A percentile compares a stretch with the other conserved stretches of the same genome.
Conservation (phyloP, 106 monocot species). For the Dendrobium nobile region DNA sequence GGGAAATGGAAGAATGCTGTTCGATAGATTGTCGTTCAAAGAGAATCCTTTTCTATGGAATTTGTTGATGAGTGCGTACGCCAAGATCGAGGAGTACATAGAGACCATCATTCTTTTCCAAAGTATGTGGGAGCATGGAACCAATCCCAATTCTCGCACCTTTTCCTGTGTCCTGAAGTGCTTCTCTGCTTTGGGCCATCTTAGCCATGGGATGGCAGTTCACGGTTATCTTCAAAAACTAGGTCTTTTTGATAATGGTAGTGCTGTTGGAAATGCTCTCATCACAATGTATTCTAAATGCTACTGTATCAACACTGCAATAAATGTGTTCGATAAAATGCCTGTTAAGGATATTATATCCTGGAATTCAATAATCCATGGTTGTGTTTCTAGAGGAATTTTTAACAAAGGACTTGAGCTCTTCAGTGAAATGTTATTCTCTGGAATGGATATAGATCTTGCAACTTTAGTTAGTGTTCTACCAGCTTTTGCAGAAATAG, state of each 20-base stretch:
- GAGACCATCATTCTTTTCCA: slow-evolving; percentile 40
- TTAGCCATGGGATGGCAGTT: slow-evolving; percentile 24
- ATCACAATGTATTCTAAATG: slow-evolving; percentile 51
- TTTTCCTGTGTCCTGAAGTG: slow-evolving; percentile 70
- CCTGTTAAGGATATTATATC: slow-evolving; percentile 49
- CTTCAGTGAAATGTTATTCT: slow-evolving; percentile 42
- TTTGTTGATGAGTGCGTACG: slow-evolving; percentile 46
- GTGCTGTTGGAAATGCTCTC: slow-evolving; percentile 48
- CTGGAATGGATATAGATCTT: slow-evolving; percentile 42
- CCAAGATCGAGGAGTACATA: slow-evolving; percentile 28
- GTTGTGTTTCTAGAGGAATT: slow-evolving; percentile 39
- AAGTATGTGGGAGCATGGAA: slow-evolving; percentile 29
- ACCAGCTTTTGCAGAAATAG: slow-evolving; percentile 46
- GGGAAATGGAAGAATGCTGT: slow-evolving; percentile 41
- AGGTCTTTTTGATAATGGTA: slow-evolving; percentile 27
- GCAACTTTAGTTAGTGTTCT: slow-evolving; percentile 52
- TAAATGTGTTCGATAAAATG: slow-evolving; percentile 62
- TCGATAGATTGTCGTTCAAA: slow-evolving; percentile 26
- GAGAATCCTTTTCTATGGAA: slow-evolving; percentile 40
- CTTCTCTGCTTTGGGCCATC: slow-evolving; percentile 17
- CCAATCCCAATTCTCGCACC: slow-evolving; percentile 34
- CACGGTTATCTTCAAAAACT: slow-evolving; percentile 54
- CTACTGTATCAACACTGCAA: slow-evolving; percentile 25
- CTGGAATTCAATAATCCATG: slow-evolving; percentile 69
- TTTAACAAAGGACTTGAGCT: slow-evolving; percentile 19